A percentile compares a stretch with the other conserved stretches of the same genome.
Conservation (phyloP, 192 early-diverging fungal genomes). For the Coemansia asiatica region DNA sequence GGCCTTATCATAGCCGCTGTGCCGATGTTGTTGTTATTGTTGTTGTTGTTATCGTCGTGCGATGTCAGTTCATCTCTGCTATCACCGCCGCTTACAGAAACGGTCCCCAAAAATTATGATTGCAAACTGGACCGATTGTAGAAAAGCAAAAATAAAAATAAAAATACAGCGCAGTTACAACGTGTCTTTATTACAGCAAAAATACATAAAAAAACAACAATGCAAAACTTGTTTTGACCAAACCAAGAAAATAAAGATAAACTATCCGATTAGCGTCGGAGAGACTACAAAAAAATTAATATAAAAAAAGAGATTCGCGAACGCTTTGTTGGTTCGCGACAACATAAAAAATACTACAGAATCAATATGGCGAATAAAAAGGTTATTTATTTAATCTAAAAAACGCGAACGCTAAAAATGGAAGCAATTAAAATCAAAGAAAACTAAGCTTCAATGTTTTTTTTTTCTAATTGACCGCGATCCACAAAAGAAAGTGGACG, state of each 20-base stretch:
- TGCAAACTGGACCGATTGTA: not conserved
- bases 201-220: not conserved
- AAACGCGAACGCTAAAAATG: slow-evolving; percentile 1
- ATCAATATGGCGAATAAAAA: too few relatives aligned
- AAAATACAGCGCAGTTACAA: not conserved
- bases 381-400: not conserved
- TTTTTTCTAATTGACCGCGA: not conserved
- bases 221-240: not conserved
- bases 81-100: slow-evolving; percentile 1
- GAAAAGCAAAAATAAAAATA: slow-evolving; percentile 8
- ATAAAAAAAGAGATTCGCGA: not conserved
- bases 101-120: slow-evolving; percentile 3
- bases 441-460: not conserved
- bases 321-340: not conserved
- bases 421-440: not conserved
- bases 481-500: not conserved
- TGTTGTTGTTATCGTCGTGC: not conserved
- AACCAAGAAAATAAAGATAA: slow-evolving; percentile 3
- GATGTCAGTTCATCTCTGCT: not conserved
- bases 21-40: too few relatives aligned
- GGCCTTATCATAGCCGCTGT: not conserved
- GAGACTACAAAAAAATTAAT: not conserved
- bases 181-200: not conserved
- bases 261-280: slow-evolving; percentile 7
- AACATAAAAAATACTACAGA: not conserved